Percentiles rank a stretch among this genome's conserved stretches.
These are phyloP conservation scores for Carex kokanica DNA, from an alignment of 176 grass and related monocot genomes.

Conservation along the genomic window DNA sequence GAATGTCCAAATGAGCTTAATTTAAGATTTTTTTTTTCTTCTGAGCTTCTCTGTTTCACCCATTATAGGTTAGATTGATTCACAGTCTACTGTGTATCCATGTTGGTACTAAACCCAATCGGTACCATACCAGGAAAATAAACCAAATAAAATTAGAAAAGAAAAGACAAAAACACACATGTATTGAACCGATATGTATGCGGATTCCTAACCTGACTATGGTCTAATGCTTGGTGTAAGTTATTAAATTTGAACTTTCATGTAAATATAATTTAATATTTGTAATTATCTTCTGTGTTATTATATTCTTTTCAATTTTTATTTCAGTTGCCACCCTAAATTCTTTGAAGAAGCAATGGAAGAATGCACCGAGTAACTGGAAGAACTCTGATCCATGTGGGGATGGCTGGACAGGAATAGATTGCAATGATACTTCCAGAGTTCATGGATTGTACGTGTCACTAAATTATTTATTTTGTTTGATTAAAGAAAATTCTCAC, in stretches of 20 bases:
- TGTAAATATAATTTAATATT: too few relatives aligned
- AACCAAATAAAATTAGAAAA: not conserved
- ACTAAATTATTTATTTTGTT: not conserved
- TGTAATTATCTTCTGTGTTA: not conserved
- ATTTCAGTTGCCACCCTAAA: constrained; percentile 45
- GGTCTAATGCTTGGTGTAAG: too few relatives aligned
- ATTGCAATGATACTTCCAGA: constrained; percentile 44
- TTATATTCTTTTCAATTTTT: constrained; percentile 9
- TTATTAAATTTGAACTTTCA: not conserved
- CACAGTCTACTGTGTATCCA: not conserved
- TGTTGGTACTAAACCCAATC: not conserved
- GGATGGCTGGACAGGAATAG: constrained; percentile 47
- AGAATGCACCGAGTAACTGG: constrained; percentile 54
- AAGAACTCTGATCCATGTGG: constrained; percentile 59
- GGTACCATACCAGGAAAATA: not conserved
- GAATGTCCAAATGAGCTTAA: not conserved
- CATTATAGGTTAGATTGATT: not conserved
- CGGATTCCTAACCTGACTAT: not conserved
- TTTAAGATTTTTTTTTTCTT: not conserved
- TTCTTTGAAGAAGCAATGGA: constrained; percentile 58
- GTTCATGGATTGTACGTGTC: constrained; percentile 57
- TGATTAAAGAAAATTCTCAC: not conserved
- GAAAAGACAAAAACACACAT: not conserved
- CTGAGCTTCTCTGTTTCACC: too few relatives aligned
- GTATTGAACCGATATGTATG: not conserved